These are phyloP conservation scores for Dendrothele bispora DNA, from an alignment of 768 basidiomycete genomes.

Conservation along the genomic window DNA sequence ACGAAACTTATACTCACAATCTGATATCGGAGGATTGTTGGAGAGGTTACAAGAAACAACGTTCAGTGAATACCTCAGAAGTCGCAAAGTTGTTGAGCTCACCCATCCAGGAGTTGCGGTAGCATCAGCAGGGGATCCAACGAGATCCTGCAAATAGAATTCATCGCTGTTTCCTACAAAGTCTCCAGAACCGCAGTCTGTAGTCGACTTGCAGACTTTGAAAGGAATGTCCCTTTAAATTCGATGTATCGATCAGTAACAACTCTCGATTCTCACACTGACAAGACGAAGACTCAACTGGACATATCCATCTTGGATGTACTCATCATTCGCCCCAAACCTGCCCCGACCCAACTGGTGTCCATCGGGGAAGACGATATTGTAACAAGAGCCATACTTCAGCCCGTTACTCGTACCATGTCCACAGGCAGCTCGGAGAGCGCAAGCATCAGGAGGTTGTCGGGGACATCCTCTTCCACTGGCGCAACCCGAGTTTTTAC, in stretches of 20 bases:
- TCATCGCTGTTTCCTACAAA: background rate
- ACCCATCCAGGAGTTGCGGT: background rate
- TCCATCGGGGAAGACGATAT: background rate
- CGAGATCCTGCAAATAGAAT: background rate
- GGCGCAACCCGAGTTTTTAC: too few species aligned
- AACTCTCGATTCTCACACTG: too few species aligned
- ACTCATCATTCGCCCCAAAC: background rate
- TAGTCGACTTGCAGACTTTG: background rate
- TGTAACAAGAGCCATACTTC: background rate
- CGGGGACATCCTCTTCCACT: background rate
- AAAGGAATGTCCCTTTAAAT: background rate
- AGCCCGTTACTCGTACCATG: background rate
- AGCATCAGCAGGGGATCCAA: background rate
- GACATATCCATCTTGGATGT: background rate
- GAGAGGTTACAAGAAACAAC: background rate
- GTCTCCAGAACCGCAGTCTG: background rate
- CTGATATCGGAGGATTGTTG: too few species aligned
- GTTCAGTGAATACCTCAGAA: background rate
- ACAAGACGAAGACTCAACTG: background rate
- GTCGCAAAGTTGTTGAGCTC: too few species aligned
- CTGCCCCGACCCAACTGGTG: background rate
- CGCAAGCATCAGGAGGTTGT: background rate
- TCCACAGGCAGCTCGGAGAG: background rate
- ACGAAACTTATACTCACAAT: too few species aligned
- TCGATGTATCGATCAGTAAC: background rate